Evolutionary conservation across 257 asterid species (phyloP).

Genomic region (Orobanche coerulescens): DNA sequence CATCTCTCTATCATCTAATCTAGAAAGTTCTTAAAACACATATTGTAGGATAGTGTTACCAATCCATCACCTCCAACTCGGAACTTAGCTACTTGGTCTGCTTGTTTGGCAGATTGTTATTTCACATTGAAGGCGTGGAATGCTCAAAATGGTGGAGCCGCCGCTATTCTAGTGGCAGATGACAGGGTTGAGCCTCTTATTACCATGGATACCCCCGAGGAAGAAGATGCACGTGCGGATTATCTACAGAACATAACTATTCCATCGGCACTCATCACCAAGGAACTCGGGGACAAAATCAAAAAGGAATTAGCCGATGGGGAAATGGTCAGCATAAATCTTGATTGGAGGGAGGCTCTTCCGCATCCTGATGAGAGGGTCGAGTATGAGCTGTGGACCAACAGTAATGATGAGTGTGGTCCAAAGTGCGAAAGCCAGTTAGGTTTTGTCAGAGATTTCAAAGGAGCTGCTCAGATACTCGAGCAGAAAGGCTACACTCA

Average conservation of each 20-base stretch:
- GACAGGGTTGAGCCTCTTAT: conserved; percentile 71
- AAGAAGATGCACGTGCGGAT: conserved; percentile 44
- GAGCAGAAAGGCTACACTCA: conserved; percentile 84
- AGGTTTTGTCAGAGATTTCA: conserved; percentile 56
- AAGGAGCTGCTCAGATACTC: conserved; percentile 92
- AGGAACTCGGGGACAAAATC: conserved; percentile 68
- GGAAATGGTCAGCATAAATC: conserved; percentile 66
- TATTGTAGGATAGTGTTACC: too few species aligned
- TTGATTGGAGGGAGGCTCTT: conserved; percentile 95
- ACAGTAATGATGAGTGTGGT: conserved; percentile 88
- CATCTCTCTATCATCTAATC: too few species aligned
- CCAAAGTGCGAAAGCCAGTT: conserved; percentile 76
- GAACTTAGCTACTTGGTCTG: conserved; percentile 12
- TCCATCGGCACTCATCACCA: conserved; percentile 80
- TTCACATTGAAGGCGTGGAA: conserved; percentile 92
- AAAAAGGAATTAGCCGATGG: conserved; percentile 55
- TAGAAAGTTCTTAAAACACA: too few species aligned
- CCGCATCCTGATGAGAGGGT: conserved; percentile 96
- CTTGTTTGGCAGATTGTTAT: conserved; percentile 54
- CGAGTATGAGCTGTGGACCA: conserved; percentile 92
- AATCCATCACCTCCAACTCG: neutral
- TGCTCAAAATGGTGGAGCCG: conserved; percentile 85
- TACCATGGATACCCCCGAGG: conserved; percentile 94
- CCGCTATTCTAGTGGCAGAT: conserved; percentile 86
- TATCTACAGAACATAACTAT: conserved; percentile 71